phyloP scores from a whole-genome alignment of 164 flowering plant species.

The Chimonanthus praecox region DNA sequence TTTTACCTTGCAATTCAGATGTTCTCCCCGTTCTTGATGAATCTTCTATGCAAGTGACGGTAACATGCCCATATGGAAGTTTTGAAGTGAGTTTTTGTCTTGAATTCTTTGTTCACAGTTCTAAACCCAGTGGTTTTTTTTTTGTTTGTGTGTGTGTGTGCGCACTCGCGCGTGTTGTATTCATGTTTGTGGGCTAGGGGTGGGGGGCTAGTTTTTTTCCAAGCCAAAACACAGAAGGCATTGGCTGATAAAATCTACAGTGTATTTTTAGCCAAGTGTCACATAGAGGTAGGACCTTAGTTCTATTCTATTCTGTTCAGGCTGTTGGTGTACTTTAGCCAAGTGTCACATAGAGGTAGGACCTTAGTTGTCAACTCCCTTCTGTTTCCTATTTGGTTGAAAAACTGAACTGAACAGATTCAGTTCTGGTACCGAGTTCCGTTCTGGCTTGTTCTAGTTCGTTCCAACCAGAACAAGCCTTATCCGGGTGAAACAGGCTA shows the following conservation, averaged over 20 bases:
- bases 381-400: too few relatives aligned
- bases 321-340: background rate
- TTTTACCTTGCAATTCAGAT: slow-evolving; percentile 12
- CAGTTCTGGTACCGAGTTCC: too few relatives aligned
- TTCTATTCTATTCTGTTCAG: background rate
- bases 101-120: background rate
- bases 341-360: background rate
- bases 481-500: too few relatives aligned
- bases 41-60: slow-evolving; percentile 7
- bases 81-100: slow-evolving; percentile 4
- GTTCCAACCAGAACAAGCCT: too few relatives aligned
- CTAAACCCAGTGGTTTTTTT: background rate
- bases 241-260: background rate
- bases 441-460: too few relatives aligned
- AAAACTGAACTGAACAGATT: too few relatives aligned
- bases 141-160: too few relatives aligned
- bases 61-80: slow-evolving; percentile 9
- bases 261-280: background rate
- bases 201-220: too few relatives aligned
- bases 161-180: background rate
- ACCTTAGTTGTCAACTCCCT: background rate
- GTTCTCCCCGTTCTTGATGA: slow-evolving; percentile 11
- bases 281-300: background rate
- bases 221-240: background rate
- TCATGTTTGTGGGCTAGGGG: background rate